phyloP scores from a whole-genome alignment of 805 yeast genomes.

The Komagataella kurtzmanii region DNA sequence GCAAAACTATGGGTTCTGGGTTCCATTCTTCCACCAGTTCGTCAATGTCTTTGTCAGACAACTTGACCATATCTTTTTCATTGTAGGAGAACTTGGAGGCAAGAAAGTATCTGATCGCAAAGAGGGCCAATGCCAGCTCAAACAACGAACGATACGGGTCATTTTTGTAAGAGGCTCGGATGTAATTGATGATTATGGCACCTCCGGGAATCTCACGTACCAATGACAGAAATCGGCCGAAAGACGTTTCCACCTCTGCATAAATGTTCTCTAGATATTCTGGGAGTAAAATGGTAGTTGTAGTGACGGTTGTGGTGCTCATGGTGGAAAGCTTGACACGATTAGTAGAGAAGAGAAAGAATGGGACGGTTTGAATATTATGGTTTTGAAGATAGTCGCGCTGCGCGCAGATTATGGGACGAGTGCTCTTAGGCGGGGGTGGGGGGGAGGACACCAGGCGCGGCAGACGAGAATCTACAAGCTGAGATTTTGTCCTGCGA shows the following conservation, averaged over 20 bases:
- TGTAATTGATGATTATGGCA: conserved; percentile 48
- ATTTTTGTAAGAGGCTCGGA: conserved; percentile 76
- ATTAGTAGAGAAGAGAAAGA: not conserved
- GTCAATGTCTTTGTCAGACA: conserved; percentile 55
- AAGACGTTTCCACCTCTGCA: conserved; percentile 1
- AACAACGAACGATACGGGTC: conserved; percentile 86
- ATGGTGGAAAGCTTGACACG: not conserved
- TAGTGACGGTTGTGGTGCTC: conserved; percentile 2
- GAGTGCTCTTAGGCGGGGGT: not conserved
- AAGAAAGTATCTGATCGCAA: conserved; percentile 75
- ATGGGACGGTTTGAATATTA: not conserved
- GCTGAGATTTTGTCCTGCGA: not conserved
- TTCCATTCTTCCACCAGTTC: conserved; percentile 84
- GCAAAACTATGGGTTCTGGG: conserved; percentile 70
- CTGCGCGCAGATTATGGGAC: not conserved
- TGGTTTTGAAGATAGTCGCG: not conserved
- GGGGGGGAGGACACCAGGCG: not conserved
- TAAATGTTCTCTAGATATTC: conserved; percentile 5
- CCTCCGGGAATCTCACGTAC: conserved; percentile 36
- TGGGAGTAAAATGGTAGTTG: conserved; percentile 6
- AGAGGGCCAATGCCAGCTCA: conserved; percentile 62
- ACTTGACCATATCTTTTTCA: conserved; percentile 54
- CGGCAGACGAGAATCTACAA: not conserved
- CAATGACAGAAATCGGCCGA: conserved; percentile 1
- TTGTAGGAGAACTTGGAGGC: conserved; percentile 67